These are phyloP conservation scores for Nigrograna mackinnonii DNA, from an alignment of 2,329 filamentous ascomycete genomes.

Conservation along the genomic window DNA sequence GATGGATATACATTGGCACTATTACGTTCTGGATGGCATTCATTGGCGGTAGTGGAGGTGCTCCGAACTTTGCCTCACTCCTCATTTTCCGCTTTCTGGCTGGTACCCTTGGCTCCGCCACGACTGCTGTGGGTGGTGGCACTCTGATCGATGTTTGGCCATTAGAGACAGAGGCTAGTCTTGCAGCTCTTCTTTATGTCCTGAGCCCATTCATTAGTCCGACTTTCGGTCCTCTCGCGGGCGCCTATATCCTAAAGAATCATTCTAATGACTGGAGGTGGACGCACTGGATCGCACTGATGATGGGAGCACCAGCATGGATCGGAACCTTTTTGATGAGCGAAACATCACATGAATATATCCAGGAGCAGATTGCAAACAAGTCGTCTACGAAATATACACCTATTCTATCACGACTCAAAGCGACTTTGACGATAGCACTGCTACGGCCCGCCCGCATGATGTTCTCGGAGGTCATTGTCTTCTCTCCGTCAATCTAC, in stretches of 20 bases:
- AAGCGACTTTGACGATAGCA: constrained; percentile 20
- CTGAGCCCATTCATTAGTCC: background rate
- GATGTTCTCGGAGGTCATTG: constrained; percentile 30
- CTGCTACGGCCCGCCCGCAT: constrained; percentile 56
- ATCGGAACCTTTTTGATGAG: background rate
- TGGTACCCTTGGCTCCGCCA: background rate
- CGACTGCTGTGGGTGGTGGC: background rate
- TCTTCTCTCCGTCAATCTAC: constrained; percentile 18
- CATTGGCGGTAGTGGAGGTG: too few relatives aligned
- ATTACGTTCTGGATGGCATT: too few relatives aligned
- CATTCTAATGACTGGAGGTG: background rate
- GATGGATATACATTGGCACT: too few relatives aligned
- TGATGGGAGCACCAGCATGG: background rate
- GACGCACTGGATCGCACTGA: background rate
- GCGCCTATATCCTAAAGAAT: background rate
- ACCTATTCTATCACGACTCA: background rate
- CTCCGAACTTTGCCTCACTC: too few relatives aligned
- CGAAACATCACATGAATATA: background rate
- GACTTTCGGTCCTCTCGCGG: background rate
- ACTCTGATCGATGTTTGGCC: background rate
- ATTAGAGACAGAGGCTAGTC: background rate
- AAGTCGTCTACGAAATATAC: background rate
- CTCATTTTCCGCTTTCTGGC: background rate
- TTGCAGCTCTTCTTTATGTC: background rate
- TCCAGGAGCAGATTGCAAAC: background rate